Evolutionary conservation across 1,284 basidiomycete genomes (phyloP), one percentile per base, ranked within the genome.

Genomic region (Marasmius sp.): DNA sequence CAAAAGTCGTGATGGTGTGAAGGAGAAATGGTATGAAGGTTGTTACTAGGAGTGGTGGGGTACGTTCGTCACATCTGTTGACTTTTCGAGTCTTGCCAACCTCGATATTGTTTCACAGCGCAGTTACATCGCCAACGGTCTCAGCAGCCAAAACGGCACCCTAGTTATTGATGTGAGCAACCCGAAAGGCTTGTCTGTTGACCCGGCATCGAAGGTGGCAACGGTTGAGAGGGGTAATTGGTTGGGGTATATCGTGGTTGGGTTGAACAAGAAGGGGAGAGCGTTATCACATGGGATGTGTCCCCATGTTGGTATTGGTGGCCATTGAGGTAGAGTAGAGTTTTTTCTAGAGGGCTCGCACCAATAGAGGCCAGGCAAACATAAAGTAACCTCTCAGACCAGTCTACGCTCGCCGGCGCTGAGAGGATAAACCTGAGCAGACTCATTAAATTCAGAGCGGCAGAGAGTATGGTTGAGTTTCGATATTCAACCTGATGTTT

Each of bases 201-300:
- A 68, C 52, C 18, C 39, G 43, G 27, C 61, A 55, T 11, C 22
- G 34, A 20, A 52, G n/a, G 1, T 59, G 48, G 18, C 67, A 65
- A 12, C 61, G 62, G 27, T 71, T 6, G 65, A 68, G 36, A 68
- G 70, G 3, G 72, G 72, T 10, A 64, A 68, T 39, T 63, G 68
- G 7, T 62, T 74, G 22, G 72, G 72, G 18, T 69, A 70, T 50
- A 59, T 74, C 22, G 72, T 70, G 16, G 54, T 63, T 37, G 61
- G 60, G 20, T 64, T 74, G 48, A 70, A 68, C 57, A 62, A 68
- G 11, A 38, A 65, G 18, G 72, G 72, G 48, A 66, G 71, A 16
- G 73, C 72, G 3, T 36, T 74, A 20, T 68, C 72, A 9, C 72
- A 74, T 51, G 73, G 73, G n/a, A 69, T 68, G 65, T 60, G 73